phyloP scores from a whole-genome alignment of 1,284 basidiomycete genomes.

The Singerocomus inundabilis region DNA sequence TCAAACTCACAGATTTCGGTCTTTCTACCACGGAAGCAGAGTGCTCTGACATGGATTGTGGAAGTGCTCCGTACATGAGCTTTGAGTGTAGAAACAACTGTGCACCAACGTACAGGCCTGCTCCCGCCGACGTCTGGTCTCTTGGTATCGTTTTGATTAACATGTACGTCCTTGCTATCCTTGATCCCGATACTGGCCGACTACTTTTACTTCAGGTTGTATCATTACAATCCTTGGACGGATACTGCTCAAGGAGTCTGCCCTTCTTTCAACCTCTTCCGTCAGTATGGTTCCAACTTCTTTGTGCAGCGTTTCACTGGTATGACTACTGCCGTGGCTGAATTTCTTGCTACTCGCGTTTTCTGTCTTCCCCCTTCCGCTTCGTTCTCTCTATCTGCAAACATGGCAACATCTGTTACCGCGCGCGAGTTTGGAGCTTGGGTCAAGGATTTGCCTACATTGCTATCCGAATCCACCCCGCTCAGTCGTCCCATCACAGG shows the following conservation, averaged over 20 bases:
- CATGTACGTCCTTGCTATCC: conserved; percentile 54
- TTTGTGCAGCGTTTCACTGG: conserved; percentile 90
- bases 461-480: conserved; percentile 43
- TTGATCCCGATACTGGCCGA: neutral
- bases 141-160: conserved; percentile 98
- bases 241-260: conserved; percentile 81
- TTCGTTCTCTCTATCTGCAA: conserved; percentile 29
- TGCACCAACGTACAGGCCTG: conserved; percentile 88
- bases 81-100: conserved; percentile 99
- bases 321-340: conserved; percentile 85
- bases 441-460: conserved; percentile 76
- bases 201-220: conserved; percentile 60
- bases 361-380: conserved; percentile 69
- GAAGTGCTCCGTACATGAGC: conserved; percentile 98
- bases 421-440: conserved; percentile 87
- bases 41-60: conserved; percentile 97
- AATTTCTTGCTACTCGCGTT: conserved; percentile 82
- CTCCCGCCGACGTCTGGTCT: conserved; percentile 97
- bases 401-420: conserved; percentile 58
- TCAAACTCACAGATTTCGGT: conserved; percentile 98
- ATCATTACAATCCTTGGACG: conserved; percentile 98
- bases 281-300: conserved; percentile 78
- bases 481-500: conserved; percentile 30
- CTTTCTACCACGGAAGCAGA: conserved; percentile 87
- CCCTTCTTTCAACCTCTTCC: conserved; percentile 84